A percentile compares a stretch with the other conserved stretches of the same genome.
phyloP scores from a whole-genome alignment of 108 stramenopile species.

The Nitzschia sp. region DNA sequence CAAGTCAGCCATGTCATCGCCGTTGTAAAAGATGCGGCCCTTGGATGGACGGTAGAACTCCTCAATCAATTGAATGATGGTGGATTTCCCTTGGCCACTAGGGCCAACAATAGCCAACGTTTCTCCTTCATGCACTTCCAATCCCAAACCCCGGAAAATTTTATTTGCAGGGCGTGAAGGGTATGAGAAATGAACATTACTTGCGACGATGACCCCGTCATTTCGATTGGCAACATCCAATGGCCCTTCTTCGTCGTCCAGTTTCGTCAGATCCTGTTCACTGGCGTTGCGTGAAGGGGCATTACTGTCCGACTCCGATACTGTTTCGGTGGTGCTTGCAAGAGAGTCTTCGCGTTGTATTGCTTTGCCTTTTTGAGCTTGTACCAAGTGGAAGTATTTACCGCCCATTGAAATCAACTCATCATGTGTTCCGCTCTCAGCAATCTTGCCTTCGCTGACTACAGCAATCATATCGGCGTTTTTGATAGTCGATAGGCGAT shows the following conservation, averaged over 20 bases:
- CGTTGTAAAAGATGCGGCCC: slow-evolving; percentile 69
- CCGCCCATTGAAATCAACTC: slow-evolving; percentile 53
- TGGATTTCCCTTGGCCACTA: slow-evolving; percentile 42
- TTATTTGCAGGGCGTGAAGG: slow-evolving; percentile 62
- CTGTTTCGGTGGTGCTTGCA: neutral
- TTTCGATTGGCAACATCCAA: neutral
- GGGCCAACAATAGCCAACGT: slow-evolving; percentile 75
- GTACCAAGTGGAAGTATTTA: slow-evolving; percentile 36
- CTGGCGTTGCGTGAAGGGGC: slow-evolving; percentile 11
- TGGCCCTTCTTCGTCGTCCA: slow-evolving; percentile 1
- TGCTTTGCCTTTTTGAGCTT: slow-evolving; percentile 36
- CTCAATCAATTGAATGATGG: slow-evolving; percentile 44
- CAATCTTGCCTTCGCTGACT: slow-evolving; percentile 68
- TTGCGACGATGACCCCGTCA: slow-evolving; percentile 22
- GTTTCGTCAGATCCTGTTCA: neutral
- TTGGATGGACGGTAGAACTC: slow-evolving; percentile 70
- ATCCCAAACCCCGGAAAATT: slow-evolving; percentile 50
- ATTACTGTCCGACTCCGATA: slow-evolving; percentile 9
- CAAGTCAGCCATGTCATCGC: slow-evolving; percentile 60
- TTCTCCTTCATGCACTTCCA: slow-evolving; percentile 57
- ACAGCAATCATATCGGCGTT: slow-evolving; percentile 90
- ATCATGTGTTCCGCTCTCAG: slow-evolving; percentile 89
- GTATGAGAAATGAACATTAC: slow-evolving; percentile 74
- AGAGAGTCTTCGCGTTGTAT: neutral
- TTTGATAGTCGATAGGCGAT: slow-evolving; percentile 84